These are phyloP conservation scores for Ophiocordyceps camponoti-leonardi DNA, from an alignment of 2,329 filamentous ascomycete genomes.

Conservation along the genomic window DNA sequence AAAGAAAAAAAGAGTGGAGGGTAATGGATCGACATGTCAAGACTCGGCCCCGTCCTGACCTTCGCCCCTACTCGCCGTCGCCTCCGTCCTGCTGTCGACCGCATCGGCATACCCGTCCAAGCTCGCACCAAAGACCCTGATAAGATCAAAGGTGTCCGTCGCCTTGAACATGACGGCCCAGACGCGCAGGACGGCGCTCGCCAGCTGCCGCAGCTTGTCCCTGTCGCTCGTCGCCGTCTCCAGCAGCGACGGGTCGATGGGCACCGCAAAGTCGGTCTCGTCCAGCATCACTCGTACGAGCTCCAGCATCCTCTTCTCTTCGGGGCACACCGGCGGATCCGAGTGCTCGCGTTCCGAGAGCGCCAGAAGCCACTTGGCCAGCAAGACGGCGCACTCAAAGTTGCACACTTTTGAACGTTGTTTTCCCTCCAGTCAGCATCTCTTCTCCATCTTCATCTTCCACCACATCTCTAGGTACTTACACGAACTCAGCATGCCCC, in stretches of 20 bases:
- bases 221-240: slow-evolving; percentile 29
- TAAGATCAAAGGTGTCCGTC: slow-evolving; percentile 41
- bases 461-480: slow-evolving; percentile 12
- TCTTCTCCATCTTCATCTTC: neutral
- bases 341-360: slow-evolving; percentile 32
- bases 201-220: slow-evolving; percentile 35
- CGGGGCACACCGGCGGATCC: slow-evolving; percentile 29
- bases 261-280: slow-evolving; percentile 44
- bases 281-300: slow-evolving; percentile 41
- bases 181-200: slow-evolving; percentile 38
- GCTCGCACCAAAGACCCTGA: slow-evolving; percentile 38
- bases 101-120: slow-evolving; percentile 40
- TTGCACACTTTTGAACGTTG: no score
- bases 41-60: neutral
- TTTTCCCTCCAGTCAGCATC: neutral
- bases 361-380: slow-evolving; percentile 44
- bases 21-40: no score
- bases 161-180: slow-evolving; percentile 48
- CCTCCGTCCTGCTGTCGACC: slow-evolving; percentile 30
- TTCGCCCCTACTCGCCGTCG: slow-evolving; percentile 6
- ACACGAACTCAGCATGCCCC: slow-evolving; percentile 47
- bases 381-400: slow-evolving; percentile 41
- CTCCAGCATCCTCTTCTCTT: slow-evolving; percentile 37
- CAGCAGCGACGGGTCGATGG: slow-evolving; percentile 37
- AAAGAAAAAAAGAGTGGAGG: no score